Evolutionary conservation across 176 grass and related monocot species (phyloP), one percentile per base, ranked within the genome.

Genomic region (Neostapfia colusana): DNA sequence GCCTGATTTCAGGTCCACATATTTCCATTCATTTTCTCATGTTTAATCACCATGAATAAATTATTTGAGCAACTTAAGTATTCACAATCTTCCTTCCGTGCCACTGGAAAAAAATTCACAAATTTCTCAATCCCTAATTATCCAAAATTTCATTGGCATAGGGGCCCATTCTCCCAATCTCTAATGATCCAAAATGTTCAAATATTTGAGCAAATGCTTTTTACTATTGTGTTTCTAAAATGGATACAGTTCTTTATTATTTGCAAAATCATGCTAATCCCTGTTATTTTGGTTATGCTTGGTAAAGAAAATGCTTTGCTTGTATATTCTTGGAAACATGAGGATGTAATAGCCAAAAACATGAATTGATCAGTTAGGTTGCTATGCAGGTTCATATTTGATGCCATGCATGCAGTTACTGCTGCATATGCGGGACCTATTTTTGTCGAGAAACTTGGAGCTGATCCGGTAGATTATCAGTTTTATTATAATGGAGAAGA

Each of bases 321-420:
- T 65, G 11, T 3, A 53, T 82, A 25, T 31, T 69, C n/a, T 58
- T 79, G 68, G 10, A 54, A 27, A 41, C 24, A 60, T 74, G n/a
- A 46, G 26, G 55, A 59, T 57, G 46, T 37, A 38, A 40, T 12
- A 67, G 67, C 20, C 72, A 45, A 83, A 74, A 58, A 43, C 36
- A 63, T 57, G 51, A 57, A 40, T 71, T 63, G 41, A 69, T 46
- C 9, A 44, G 64, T 73, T 75, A 56, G 14, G 57, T 76, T 81
- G 15, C 31, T 67, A 70, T 86, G 16, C 77, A 97, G 93, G 81
- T 97, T 97, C 23, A 74, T 82, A 79, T 90, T 88, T 69, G 93
- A 97, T 65, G 93, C 90, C 36, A 97, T 97, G 93, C 93, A 97
- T 82, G 90, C 93, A 38, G 80, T 97, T 45, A 97, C 93, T 51